Evolutionary conservation across 2,329 filamentous ascomycete species (phyloP), one percentile per base, ranked within the genome.

Genomic region (Hawksworthiomyces lignivorus): DNA sequence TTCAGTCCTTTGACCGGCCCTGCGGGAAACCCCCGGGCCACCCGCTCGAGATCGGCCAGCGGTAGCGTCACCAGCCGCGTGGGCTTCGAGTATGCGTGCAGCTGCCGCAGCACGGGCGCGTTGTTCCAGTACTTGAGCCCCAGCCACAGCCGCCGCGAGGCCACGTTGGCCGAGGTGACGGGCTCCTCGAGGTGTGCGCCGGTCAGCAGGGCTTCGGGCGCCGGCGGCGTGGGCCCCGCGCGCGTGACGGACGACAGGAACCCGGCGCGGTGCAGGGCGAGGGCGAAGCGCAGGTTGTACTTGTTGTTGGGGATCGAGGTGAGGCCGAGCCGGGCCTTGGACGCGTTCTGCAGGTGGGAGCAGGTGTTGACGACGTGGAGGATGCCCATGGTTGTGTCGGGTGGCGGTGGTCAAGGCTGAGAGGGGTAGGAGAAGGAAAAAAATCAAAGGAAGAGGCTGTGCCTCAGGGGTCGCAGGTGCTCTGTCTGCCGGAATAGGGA

Each of bases 321-420:
- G 38, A 94, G 71, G 52, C 83, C 85, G 0, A 96, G 78, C 1
- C 83, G 80, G n/a, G 85, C 87, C 56, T 80, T 80, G 43, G 84
- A 84, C 52, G 85, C 86, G 70, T 96, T 96, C 62, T 92, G 86
- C 44, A 96, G 73, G 68, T 95, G 88, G 52, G 87, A 88, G 73
- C 86, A 94, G 65, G 89, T 79, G 69, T 90, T 70, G 54, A 79
- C 74, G 50, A 94, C 75, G 63, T 82, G 78, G 58, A 76, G 70
- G 64, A 95, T 75, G 55, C 58, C 58, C 60, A 62, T 63, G 39
- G 50, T 59, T 49, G 28, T 3, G 41, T 40, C 21, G 12, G 14
- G 26, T 26, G 22, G 19, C 24, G 24, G 24, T 12, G 17, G 14
- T 10, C 15, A 7, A 10, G 20, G 14, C 8, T n/a, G 41, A 12